phyloP scores from a whole-genome alignment of 2,329 filamentous ascomycete genomes.

The Stachybotrys echinatus region DNA sequence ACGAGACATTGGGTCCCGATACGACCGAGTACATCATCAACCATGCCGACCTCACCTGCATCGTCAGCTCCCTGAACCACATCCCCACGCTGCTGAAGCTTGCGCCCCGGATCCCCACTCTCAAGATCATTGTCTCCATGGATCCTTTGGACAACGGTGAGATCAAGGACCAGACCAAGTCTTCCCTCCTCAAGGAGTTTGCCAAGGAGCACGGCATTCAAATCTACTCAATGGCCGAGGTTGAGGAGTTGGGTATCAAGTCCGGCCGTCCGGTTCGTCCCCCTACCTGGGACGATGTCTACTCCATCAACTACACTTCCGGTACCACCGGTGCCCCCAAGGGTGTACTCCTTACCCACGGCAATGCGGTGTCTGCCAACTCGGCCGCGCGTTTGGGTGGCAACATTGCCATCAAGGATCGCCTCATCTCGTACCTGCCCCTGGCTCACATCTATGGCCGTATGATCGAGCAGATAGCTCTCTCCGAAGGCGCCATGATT shows the following conservation, averaged over 20 bases:
- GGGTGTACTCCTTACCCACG: constrained; percentile 78
- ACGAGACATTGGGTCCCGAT: constrained; percentile 90
- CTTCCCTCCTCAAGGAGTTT: constrained; percentile 68
- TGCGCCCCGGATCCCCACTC: constrained; percentile 64
- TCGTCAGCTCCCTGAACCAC: constrained; percentile 75
- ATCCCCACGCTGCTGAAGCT: constrained; percentile 78
- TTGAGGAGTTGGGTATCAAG: constrained; percentile 73
- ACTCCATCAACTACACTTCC: constrained; percentile 90
- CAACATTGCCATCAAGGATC: constrained; percentile 47
- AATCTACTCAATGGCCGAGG: constrained; percentile 73
- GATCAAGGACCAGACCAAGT: constrained; percentile 70
- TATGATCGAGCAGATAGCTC: constrained; percentile 68
- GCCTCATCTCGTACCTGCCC: constrained; percentile 81
- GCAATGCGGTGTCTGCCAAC: constrained; percentile 70
- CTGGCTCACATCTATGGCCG: constrained; percentile 93
- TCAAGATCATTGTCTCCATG: constrained; percentile 85
- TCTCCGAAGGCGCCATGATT: constrained; percentile 68
- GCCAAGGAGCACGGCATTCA: constrained; percentile 69
- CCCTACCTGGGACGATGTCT: constrained; percentile 67
- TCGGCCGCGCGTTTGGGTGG: constrained; percentile 53
- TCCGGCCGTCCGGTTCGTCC: constrained; percentile 66
- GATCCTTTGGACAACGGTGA: constrained; percentile 81
- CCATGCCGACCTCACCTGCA: constrained; percentile 70
- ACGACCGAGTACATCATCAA: constrained; percentile 95
- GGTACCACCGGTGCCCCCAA: constrained; percentile 81